phyloP scores from a whole-genome alignment of 1,139 yeast species.

The Hansenula anomala region DNA sequence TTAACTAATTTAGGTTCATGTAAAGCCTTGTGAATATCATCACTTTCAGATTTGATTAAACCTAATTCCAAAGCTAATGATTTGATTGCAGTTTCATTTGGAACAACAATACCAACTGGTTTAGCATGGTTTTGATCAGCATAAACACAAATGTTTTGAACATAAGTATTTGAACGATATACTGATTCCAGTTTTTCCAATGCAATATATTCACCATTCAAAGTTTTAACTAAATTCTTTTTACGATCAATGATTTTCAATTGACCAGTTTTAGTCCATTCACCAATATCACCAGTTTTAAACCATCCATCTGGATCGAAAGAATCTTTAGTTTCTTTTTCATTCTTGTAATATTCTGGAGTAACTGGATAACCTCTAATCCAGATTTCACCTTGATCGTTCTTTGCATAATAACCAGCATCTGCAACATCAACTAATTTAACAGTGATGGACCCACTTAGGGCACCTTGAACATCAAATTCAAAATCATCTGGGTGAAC shows the following conservation, averaged over 20 bases:
- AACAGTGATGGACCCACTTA: constrained; percentile 78
- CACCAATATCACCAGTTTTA: constrained; percentile 95
- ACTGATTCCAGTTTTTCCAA: constrained; percentile 84
- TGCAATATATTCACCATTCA: constrained; percentile 97
- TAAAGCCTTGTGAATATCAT: constrained; percentile 47
- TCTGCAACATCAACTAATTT: constrained; percentile 91
- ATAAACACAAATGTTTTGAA: constrained; percentile 82
- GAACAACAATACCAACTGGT: constrained; percentile 89
- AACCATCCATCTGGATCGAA: constrained; percentile 91
- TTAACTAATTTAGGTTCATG: constrained; percentile 53
- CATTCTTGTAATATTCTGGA: constrained; percentile 77
- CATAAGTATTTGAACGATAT: constrained; percentile 79
- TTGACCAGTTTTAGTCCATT: constrained; percentile 81
- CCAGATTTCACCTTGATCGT: constrained; percentile 90
- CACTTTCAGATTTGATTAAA: constrained; percentile 43
- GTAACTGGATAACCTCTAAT: constrained; percentile 72
- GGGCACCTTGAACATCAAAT: constrained; percentile 74
- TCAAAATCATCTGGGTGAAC: constrained; percentile 62
- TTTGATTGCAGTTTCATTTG: constrained; percentile 65
- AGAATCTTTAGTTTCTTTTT: constrained; percentile 72
- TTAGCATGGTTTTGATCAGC: constrained; percentile 61
- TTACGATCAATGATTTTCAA: constrained; percentile 86
- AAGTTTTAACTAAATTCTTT: constrained; percentile 93
- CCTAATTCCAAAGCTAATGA: constrained; percentile 52
- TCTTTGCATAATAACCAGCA: constrained; percentile 86